A percentile compares a stretch with the other conserved stretches of the same genome.
phyloP scores from a whole-genome alignment of 1,284 basidiomycete species.

The Singerocomus inundabilis region DNA sequence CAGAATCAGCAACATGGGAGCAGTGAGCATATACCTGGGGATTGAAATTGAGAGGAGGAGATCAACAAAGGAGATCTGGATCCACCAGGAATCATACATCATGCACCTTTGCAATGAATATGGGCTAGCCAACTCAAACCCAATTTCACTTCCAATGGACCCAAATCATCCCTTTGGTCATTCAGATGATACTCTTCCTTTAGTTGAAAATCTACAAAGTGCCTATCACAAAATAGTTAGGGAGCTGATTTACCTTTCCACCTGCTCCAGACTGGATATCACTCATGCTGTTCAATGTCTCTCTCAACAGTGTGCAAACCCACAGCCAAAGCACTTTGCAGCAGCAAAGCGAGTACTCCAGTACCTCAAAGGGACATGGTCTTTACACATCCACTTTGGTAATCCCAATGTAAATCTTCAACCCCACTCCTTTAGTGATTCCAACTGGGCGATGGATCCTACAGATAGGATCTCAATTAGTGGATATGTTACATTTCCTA shows the following conservation, averaged over 20 bases:
- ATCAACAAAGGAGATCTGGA: background rate
- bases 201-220: background rate
- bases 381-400: background rate
- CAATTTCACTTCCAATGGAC: conserved; percentile 4
- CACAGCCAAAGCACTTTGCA: background rate
- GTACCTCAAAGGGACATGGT: background rate
- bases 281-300: background rate
- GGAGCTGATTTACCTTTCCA: conserved; percentile 4
- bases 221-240: conserved; percentile 1
- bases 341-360: background rate
- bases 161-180: background rate
- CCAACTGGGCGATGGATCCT: background rate
- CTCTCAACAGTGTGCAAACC: background rate
- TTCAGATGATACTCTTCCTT: background rate
- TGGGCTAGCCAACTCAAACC: background rate
- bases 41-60: conserved; percentile 2
- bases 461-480: too few species aligned
- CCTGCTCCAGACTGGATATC: background rate
- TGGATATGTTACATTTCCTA: too few species aligned
- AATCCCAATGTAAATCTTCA: background rate
- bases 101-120: background rate
- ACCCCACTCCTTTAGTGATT: background rate
- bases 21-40: conserved; percentile 7
- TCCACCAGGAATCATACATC: conserved; percentile 14
- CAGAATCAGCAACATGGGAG: conserved; percentile 7